Evolutionary conservation across 306 rosid genomes (phyloP).

Genomic region (Biancaea sappan): DNA sequence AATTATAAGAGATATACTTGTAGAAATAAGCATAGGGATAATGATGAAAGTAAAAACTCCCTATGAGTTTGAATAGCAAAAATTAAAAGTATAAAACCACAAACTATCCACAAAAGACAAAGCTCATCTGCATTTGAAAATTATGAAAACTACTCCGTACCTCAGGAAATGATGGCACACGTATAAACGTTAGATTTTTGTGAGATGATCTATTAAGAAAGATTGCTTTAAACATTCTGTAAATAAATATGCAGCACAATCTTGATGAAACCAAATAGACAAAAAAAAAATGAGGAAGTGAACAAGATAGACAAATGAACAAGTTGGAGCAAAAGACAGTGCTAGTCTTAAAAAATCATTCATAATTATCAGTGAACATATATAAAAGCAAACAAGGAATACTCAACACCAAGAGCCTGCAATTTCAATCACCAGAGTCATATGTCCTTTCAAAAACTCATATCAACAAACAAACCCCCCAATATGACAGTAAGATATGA

Average conservation of each 20-base stretch:
- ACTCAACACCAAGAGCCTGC: too few relatives aligned
- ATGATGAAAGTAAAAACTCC: conserved; percentile 6
- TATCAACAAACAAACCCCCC: not conserved
- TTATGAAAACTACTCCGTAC: conserved; percentile 5
- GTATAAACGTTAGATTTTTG: not conserved
- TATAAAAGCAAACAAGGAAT: too few relatives aligned
- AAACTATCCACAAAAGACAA: not conserved
- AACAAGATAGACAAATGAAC: conserved; percentile 1
- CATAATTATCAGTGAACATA: not conserved
- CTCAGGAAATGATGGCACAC: not conserved
- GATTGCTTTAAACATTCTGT: not conserved
- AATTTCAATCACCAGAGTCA: not conserved
- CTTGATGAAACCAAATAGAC: not conserved
- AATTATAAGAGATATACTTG: not conserved
- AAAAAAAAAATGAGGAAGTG: not conserved
- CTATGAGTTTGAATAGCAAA: not conserved
- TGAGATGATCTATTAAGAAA: not conserved
- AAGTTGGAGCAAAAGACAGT: not conserved
- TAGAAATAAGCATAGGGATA: not conserved
- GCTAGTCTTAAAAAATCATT: not conserved
- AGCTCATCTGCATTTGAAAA: not conserved
- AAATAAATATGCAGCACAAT: not conserved
- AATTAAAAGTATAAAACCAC: not conserved
- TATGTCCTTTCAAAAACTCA: conserved; percentile 1
- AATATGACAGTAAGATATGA: not conserved